These are phyloP conservation scores for Kalmusia sp. DNA, from an alignment of 2,329 filamentous ascomycete genomes.

Conservation along the genomic window DNA sequence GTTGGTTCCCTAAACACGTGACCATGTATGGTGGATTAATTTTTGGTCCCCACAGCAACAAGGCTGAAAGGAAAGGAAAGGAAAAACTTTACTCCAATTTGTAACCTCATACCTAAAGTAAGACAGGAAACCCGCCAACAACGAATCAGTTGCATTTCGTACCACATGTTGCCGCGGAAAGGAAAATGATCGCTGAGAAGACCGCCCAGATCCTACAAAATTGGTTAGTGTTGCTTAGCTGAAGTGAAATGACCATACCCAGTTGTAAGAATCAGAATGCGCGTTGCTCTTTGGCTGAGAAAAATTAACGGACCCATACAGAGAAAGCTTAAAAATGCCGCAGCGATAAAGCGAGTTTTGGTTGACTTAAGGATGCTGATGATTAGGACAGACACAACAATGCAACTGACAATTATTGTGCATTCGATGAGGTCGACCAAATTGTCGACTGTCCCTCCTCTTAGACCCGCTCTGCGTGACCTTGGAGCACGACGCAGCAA, in stretches of 20 bases:
- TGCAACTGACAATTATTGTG: constrained; percentile 1
- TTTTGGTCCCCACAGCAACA: too few species aligned
- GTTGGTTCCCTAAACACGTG: too few species aligned
- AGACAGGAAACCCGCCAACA: too few species aligned
- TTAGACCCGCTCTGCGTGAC: not conserved
- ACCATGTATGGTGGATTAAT: too few species aligned
- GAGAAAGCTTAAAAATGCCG: not conserved
- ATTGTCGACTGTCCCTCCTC: constrained; percentile 2
- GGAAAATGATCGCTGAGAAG: constrained; percentile 8
- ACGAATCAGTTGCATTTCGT: too few species aligned
- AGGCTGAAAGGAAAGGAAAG: too few species aligned
- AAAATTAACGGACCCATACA: constrained; percentile 1
- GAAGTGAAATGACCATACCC: constrained; percentile 7
- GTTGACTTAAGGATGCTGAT: constrained; percentile 7
- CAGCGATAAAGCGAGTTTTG: constrained; percentile 13
- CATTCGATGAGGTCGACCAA: constrained; percentile 9
- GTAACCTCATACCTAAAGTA: too few species aligned
- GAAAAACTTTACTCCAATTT: too few species aligned
- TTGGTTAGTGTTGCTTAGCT: constrained; percentile 2
- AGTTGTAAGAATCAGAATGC: constrained; percentile 6
- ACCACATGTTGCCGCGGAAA: constrained; percentile 1
- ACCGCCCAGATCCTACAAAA: constrained; percentile 17
- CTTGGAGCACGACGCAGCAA: not conserved
- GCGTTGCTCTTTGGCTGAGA: constrained; percentile 8
- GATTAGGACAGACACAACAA: constrained; percentile 8